Evolutionary conservation across 2,329 filamentous ascomycete genomes (phyloP).

Genomic region (Aureobasidium melanogenum): DNA sequence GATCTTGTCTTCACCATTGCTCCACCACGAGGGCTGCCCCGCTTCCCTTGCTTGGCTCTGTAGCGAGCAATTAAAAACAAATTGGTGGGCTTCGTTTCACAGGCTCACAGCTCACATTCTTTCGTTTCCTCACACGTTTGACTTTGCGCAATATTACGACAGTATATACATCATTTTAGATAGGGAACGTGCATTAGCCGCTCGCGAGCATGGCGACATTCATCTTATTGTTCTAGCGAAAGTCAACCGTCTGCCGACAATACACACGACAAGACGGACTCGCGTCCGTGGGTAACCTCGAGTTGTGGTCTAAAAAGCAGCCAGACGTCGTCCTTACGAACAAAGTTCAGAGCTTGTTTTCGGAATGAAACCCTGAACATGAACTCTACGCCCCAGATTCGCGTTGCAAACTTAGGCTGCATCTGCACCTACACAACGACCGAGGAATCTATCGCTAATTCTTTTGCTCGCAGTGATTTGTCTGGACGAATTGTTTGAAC

Average conservation of each 20-base stretch:
- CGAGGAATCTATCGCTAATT: neutral
- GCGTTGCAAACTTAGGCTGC: neutral
- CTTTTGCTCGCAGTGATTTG: neutral
- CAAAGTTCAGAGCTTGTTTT: neutral
- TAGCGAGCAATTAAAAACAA: constrained; percentile 8
- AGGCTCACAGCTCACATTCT: constrained; percentile 10
- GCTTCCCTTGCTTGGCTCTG: constrained; percentile 8
- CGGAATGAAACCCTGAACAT: neutral
- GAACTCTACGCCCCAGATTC: neutral
- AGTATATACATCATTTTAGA: constrained; percentile 4
- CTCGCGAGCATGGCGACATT: neutral
- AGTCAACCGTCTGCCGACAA: neutral
- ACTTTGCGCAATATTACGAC: constrained; percentile 4
- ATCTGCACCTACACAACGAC: neutral
- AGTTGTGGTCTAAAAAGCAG: neutral
- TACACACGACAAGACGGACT: neutral
- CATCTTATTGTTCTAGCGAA: neutral
- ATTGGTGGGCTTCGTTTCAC: constrained; percentile 9
- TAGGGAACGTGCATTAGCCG: neutral
- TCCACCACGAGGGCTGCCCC: constrained; percentile 6
- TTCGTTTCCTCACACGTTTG: constrained; percentile 10
- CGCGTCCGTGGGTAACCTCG: neutral
- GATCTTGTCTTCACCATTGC: neutral
- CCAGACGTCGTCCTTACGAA: neutral
- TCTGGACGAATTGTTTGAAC: neutral